Evolutionary conservation across 441 rosid genomes (phyloP), one percentile per base, ranked within the genome.

Genomic region (Adansonia rubrostipa): DNA sequence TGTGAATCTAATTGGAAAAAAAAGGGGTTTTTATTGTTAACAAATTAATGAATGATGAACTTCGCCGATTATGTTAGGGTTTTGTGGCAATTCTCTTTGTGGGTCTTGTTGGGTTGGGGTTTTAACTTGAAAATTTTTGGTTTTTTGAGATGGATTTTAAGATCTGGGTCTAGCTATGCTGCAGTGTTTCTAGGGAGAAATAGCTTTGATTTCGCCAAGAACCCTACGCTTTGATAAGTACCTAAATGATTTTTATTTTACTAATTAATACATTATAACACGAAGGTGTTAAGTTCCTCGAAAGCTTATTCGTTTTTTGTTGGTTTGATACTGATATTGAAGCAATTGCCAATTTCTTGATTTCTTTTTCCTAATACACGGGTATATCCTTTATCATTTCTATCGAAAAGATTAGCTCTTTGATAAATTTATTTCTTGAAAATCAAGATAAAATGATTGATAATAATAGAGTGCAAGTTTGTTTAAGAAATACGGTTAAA

Each of bases 1-100:
- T 20, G 42, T 36, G 42, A 36, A 36, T 5, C 42, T 36, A 36
- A 36, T 36, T 36, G 42, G 6, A 36, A 36, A 36, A 36, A 36
- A 36, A 36, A 36, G 6, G 42, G 45, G 20, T 63, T 63, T 14
- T 33, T 14, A 14, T 33, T 15, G 3, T 36, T 15, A 36, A 15
- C 2, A 64, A 8, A 22, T 60, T 3, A 60, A 64, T 64, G 45
- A 64, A 64, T 64, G 68, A 13, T 36, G 69, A 64, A 75, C 45
- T 78, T 82, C 74, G 63, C n/a, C 73, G 64, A 42, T 81, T 84
- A 80, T 80, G 81, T 77, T 60, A 74, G 82, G 84, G 79, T 85
- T 84, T 64, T 80, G 74, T 13, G 74, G 70, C 76, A 81, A 74
- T 75, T 83, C 20, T 73, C 56, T 75, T 73, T 65, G 76, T 80